Percentiles rank a stretch among this genome's conserved stretches.
These are phyloP conservation scores for Colletotrichum filicis DNA, from an alignment of 2,329 filamentous ascomycete genomes.

Conservation along the genomic window DNA sequence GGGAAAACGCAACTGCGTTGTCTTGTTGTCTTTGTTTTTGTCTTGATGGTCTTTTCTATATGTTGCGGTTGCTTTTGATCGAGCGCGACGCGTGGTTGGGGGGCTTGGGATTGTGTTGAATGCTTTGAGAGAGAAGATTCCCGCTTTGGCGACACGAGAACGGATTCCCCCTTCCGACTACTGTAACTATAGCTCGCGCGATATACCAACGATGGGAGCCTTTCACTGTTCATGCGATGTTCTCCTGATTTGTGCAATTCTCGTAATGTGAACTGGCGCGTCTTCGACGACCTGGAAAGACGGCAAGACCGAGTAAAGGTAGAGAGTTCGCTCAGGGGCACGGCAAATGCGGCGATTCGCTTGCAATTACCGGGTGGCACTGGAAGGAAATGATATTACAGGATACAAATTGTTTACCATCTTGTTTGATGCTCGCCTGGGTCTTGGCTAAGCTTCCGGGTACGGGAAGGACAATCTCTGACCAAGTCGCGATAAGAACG, in stretches of 20 bases:
- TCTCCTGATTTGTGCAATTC: too few species aligned
- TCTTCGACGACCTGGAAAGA: not conserved
- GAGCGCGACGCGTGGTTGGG: not conserved
- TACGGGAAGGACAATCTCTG: not conserved
- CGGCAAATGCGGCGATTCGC: not conserved
- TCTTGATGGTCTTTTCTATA: not conserved
- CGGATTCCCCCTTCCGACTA: slow-evolving; percentile 1
- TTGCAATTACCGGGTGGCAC: not conserved
- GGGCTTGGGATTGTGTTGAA: not conserved
- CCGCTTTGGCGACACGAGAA: not conserved
- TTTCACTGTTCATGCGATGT: slow-evolving; percentile 22
- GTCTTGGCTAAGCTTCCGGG: not conserved
- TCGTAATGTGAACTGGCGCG: not conserved
- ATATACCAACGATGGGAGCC: slow-evolving; percentile 30
- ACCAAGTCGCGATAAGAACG: not conserved
- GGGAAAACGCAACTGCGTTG: slow-evolving; percentile 28
- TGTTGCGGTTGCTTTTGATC: not conserved
- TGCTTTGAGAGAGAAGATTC: not conserved
- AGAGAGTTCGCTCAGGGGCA: not conserved
- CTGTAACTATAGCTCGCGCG: slow-evolving; percentile 35
- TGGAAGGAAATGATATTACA: not conserved
- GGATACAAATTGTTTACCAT: not conserved
- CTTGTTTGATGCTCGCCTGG: slow-evolving; percentile 9
- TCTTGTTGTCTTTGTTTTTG: slow-evolving; percentile 2
- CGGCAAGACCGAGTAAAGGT: not conserved